Conservation (phyloP, 306 rosid genomes). For the Vigna angularis region DNA sequence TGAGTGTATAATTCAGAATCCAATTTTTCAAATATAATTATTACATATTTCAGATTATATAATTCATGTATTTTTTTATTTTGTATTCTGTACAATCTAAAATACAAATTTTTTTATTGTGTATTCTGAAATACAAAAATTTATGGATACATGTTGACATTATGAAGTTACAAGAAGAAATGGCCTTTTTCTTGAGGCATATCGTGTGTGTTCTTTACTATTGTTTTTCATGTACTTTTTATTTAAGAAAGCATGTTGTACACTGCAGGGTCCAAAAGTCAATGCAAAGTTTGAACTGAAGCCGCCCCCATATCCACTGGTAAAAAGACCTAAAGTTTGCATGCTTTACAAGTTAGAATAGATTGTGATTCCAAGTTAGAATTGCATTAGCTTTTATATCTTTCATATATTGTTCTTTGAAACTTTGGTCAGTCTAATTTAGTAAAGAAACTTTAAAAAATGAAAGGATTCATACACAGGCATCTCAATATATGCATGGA, state of each 20-base stretch:
- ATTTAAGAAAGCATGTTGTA: conserved; percentile 4
- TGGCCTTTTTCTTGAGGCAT: no score
- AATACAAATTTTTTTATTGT: no score
- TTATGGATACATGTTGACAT: no score
- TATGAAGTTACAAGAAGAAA: no score
- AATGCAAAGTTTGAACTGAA: conserved; percentile 70
- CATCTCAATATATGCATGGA: background rate
- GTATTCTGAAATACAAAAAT: no score
- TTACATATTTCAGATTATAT: no score
- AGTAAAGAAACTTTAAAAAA: background rate
- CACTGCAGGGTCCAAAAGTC: conserved; percentile 54
- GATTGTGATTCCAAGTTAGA: background rate
- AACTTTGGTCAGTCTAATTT: background rate
- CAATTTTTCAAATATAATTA: no score
- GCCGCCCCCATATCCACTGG: conserved; percentile 90
- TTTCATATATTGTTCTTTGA: background rate
- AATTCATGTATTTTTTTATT: no score
- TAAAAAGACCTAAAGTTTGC: conserved; percentile 38
- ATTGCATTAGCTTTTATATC: background rate
- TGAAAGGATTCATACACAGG: background rate
- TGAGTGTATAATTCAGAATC: no score
- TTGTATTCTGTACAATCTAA: no score
- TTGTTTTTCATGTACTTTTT: background rate
- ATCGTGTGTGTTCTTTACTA: background rate
- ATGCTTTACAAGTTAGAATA: conserved; percentile 4